phyloP scores from a whole-genome alignment of 306 rosid species.

The Sicyos baderoa region DNA sequence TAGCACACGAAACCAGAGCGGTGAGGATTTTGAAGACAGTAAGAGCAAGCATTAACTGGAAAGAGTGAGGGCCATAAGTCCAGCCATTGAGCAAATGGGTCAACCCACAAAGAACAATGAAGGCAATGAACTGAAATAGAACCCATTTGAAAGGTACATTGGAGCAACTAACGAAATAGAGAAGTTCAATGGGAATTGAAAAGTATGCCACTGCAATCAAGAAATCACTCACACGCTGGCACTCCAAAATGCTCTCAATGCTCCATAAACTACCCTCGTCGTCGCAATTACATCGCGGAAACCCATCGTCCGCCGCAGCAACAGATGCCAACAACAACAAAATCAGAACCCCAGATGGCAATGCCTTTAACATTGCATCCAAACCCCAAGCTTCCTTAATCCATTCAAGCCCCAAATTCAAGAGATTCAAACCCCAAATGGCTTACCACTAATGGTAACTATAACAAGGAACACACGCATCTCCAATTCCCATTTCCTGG shows the following conservation, averaged over 20 bases:
- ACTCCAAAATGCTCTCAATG: constrained; percentile 76
- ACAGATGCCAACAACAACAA: constrained; percentile 40
- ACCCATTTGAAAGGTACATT: constrained; percentile 99
- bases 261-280: constrained; percentile 86
- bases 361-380: constrained; percentile 79
- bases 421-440: constrained; percentile 23
- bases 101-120: constrained; percentile 91
- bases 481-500: constrained; percentile 47
- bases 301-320: constrained; percentile 51
- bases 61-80: constrained; percentile 97
- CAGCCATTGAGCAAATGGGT: constrained; percentile 95
- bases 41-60: constrained; percentile 93
- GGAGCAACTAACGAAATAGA: constrained; percentile 92
- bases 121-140: constrained; percentile 80
- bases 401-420: constrained; percentile 43
- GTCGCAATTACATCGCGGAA: constrained; percentile 85
- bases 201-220: constrained; percentile 96
- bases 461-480: constrained; percentile 18
- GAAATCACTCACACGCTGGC: constrained; percentile 96
- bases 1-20: constrained; percentile 95
- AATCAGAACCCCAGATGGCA: constrained; percentile 61
- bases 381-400: constrained; percentile 40
- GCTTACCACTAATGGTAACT: constrained; percentile 11
- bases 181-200: constrained; percentile 89
- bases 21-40: constrained; percentile 91